Base-by-base conservation (phyloP, 2,329 filamentous ascomycete genomes). In the Pseudogymnoascus destructans region DNA sequence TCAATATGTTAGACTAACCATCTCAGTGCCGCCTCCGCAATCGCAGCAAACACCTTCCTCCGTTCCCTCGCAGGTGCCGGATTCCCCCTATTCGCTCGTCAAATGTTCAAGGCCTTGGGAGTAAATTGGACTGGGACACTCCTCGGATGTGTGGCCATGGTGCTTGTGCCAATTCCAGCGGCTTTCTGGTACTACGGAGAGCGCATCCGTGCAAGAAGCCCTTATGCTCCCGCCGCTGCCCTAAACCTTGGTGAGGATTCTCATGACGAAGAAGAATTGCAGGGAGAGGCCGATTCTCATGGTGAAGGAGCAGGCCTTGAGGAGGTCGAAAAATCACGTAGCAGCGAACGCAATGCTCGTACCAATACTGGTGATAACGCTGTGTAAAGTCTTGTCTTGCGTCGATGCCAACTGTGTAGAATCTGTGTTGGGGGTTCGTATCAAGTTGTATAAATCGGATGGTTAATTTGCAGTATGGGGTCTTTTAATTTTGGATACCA, bases 11-110 rank as follows among this genome's bases (percentile, higher is more conserved):
- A 30, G n/a, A 15, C 46, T 52, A 52, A 52, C 46, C n/a, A 4
- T 30, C 23, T 68, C 23, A 67, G 68, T 65, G 82, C 89, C 1
- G 89, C 89, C 9, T 91, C 86, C 0, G 89, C 87, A 19, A 82
- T 95, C 59, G 89, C 89, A 4, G 89, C 84, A 19, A 93, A 91
- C 71, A 87, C 87, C 0, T 86, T 95, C 66, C 73, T 95, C 35
- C 84, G 89, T 64, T 91, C 86, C 0, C 74, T 90, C 7, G 86
- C 84, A 62, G 89, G 87, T 62, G 87, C 87, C 1, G 83, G 78
- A 1, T 93, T 95, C 74, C 89, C 89, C 0, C 77, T 93, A 1
- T 93, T 93, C 69, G 82, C 86, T 0, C 78, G 75, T 1, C 83
- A 88, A 66, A 88, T 85, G 80, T 85, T 84, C 63, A 70, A 78